Percentiles rank a stretch among this genome's conserved stretches.
These are phyloP conservation scores for Euphorbia peplus DNA, from an alignment of 345 rosid species.

Conservation along the genomic window DNA sequence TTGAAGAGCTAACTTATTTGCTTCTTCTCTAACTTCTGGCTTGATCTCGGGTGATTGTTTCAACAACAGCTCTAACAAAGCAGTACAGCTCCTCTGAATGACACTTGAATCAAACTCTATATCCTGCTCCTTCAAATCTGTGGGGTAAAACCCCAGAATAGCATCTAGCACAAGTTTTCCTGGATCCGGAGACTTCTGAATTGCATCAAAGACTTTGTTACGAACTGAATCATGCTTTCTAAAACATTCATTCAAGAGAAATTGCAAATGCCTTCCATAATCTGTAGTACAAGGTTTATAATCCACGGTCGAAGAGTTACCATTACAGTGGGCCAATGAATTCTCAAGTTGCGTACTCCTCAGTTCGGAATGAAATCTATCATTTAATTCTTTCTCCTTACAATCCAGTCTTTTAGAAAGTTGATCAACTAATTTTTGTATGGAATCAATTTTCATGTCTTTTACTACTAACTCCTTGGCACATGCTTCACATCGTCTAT, in stretches of 20 bases:
- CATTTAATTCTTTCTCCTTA: slow-evolving; percentile 17
- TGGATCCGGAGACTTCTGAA: slow-evolving; percentile 30
- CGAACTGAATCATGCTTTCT: slow-evolving; percentile 15
- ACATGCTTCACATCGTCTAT: slow-evolving; percentile 18
- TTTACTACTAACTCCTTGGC: slow-evolving; percentile 22
- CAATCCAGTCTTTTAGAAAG: slow-evolving; percentile 11
- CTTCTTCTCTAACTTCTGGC: slow-evolving; percentile 26
- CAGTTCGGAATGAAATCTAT: slow-evolving; percentile 3
- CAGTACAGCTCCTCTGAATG: slow-evolving; percentile 13
- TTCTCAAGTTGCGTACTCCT: background rate
- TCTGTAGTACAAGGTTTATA: background rate
- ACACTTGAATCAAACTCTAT: slow-evolving; percentile 14
- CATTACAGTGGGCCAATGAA: background rate
- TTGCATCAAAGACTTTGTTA: slow-evolving; percentile 11
- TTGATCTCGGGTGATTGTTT: slow-evolving; percentile 15
- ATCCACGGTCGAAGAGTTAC: slow-evolving; percentile 10
- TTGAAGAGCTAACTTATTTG: slow-evolving; percentile 20
- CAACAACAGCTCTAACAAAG: slow-evolving; percentile 23
- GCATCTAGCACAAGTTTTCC: slow-evolving; percentile 32
- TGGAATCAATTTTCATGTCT: slow-evolving; percentile 5
- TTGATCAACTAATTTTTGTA: slow-evolving; percentile 16
- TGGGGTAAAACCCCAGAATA: slow-evolving; percentile 27
- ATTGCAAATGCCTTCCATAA: slow-evolving; percentile 23
- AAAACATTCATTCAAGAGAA: slow-evolving; percentile 20
- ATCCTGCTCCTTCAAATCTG: slow-evolving; percentile 9